Conservation (phyloP, 2,329 filamentous ascomycete species). For the Madurella mycetomatis region DNA sequence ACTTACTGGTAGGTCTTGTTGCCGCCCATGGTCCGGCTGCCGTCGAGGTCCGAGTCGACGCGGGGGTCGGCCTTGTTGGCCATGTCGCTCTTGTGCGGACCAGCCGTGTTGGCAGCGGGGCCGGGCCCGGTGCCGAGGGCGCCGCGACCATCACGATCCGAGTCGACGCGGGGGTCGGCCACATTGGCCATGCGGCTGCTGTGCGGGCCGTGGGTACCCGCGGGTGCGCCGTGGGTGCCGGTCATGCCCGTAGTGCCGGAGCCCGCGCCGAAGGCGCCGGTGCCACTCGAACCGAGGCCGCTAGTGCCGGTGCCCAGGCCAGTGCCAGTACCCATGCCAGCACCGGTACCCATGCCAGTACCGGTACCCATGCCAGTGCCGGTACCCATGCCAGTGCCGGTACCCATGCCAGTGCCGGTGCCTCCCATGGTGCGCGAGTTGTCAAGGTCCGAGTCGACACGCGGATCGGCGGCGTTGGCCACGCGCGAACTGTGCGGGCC, state of each 20-base stretch:
- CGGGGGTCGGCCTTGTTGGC: slow-evolving; percentile 53
- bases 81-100: slow-evolving; percentile 49
- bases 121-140: slow-evolving; percentile 37
- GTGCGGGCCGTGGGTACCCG: slow-evolving; percentile 36
- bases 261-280: slow-evolving; percentile 8
- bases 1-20: slow-evolving; percentile 48
- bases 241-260: slow-evolving; percentile 20
- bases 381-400: slow-evolving; percentile 26
- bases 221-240: slow-evolving; percentile 24
- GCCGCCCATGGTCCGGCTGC: slow-evolving; percentile 49
- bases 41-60: slow-evolving; percentile 53
- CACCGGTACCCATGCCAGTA: slow-evolving; percentile 17
- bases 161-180: slow-evolving; percentile 45
- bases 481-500: slow-evolving; percentile 38
- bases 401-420: slow-evolving; percentile 35
- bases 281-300: slow-evolving; percentile 14
- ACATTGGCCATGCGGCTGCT: slow-evolving; percentile 40
- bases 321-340: slow-evolving; percentile 17
- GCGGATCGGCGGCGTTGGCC: slow-evolving; percentile 46
- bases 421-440: slow-evolving; percentile 18
- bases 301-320: slow-evolving; percentile 11
- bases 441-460: slow-evolving; percentile 44
- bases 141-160: slow-evolving; percentile 35
- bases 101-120: slow-evolving; percentile 43
- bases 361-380: slow-evolving; percentile 19